Base-by-base conservation (phyloP, 352 stramenopile species). In the Phytophthora crassamura region DNA sequence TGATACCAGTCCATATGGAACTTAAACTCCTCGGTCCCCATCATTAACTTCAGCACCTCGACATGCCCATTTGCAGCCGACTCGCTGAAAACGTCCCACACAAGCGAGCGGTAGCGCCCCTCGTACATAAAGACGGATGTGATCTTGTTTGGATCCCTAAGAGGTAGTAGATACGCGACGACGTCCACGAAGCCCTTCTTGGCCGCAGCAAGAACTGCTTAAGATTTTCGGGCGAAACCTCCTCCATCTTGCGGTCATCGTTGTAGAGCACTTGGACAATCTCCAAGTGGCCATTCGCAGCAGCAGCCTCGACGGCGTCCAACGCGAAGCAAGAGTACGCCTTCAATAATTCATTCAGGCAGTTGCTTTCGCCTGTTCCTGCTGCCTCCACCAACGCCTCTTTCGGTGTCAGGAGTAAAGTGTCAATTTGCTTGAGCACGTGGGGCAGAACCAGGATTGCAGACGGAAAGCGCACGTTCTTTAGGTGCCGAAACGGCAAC, bases 331-430 rank as follows among this genome's bases (percentile, higher is more conserved):
- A 15, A 6, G n/a, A n/a, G n/a, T n/a, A n/a, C n/a, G n/a, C n/a
- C n/a, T 39, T 5, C n/a, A 58, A 25, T 25, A 58, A 32, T 36
- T 39, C 14, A 30, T 20, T 11, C 12, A 58, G n/a, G n/a, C n/a
- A n/a, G n/a, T n/a, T n/a, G 22, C 48, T 4, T 7, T 48, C 15
- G 15, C 39, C 39, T 4, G 50, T 28, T 33, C 16, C 20, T 16
- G 38, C 50, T 16, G 50, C 50, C 47, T 58, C 47, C 9, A 38
- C 9, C 25, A 58, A 15, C 8, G 50, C 50, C 32, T 58, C 50
- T 18, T n/a, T n/a, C 10, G 20, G 35, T n/a, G 35, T 16, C 50
- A 58, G 46, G 22, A 58, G 15, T 22, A 58, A 14, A 22, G 38
- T 38, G 22, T 48, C 36, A 15, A 58, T 47, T 10, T 46, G 35